phyloP scores from a whole-genome alignment of 495 filamentous ascomycete species.

The Annulohypoxylon nitens region DNA sequence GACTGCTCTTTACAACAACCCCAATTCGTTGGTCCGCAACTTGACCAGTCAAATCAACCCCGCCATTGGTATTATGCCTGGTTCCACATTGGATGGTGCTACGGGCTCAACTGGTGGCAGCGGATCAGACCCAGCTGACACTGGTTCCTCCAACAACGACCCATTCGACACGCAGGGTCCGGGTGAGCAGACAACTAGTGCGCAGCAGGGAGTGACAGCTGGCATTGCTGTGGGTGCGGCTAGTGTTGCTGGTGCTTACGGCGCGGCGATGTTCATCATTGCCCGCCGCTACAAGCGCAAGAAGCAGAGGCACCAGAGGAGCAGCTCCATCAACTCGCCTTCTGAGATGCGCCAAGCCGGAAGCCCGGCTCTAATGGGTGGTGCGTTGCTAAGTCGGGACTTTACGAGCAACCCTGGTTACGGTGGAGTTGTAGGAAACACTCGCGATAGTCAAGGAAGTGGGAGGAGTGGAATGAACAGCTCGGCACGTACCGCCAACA shows the following conservation, averaged over 20 bases:
- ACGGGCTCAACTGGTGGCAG: conserved; percentile 47
- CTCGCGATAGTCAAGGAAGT: conserved; percentile 75
- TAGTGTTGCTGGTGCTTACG: conserved; percentile 88
- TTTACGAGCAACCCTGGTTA: conserved; percentile 60
- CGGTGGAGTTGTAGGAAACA: conserved; percentile 60
- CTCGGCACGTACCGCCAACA: conserved; percentile 77
- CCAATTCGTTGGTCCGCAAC: conserved; percentile 68
- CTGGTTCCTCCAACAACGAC: conserved; percentile 51
- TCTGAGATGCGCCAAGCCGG: conserved; percentile 68
- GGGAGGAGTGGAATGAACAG: conserved; percentile 77
- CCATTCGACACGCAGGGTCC: conserved; percentile 58
- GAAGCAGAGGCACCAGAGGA: conserved; percentile 82
- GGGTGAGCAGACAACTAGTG: conserved; percentile 57
- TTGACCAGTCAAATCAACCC: conserved; percentile 87
- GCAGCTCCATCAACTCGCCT: conserved; percentile 72
- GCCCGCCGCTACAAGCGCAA: conserved; percentile 93
- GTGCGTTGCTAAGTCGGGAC: conserved; percentile 63
- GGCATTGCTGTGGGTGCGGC: conserved; percentile 85
- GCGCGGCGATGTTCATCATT: conserved; percentile 98
- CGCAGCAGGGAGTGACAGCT: conserved; percentile 80
- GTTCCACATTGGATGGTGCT: conserved; percentile 59
- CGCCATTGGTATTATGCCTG: conserved; percentile 80
- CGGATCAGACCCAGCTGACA: conserved; percentile 34
- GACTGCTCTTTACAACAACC: conserved; percentile 79
- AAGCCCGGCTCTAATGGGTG: conserved; percentile 69